These are phyloP conservation scores for Calendula officinalis DNA, from an alignment of 129 eudicot genomes.

Conservation along the genomic window DNA sequence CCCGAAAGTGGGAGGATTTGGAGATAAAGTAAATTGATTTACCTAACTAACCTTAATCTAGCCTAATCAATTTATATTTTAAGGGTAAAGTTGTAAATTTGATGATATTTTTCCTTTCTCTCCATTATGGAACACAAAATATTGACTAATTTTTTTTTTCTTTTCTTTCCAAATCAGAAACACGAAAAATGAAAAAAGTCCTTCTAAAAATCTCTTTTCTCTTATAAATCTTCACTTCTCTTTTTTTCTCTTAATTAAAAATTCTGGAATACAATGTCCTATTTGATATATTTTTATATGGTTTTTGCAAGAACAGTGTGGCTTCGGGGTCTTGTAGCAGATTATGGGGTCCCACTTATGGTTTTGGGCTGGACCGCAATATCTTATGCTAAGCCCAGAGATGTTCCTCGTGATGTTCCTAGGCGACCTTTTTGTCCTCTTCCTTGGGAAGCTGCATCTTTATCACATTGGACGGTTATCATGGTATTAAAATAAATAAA, in stretches of 20 bases:
- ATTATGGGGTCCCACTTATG: slow-evolving; percentile 88
- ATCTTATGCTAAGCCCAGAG: slow-evolving; percentile 58
- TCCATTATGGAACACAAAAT: too few species aligned
- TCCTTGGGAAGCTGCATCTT: slow-evolving; percentile 81
- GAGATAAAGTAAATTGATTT: too few species aligned
- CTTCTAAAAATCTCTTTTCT: too few species aligned
- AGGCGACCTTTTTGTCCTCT: slow-evolving; percentile 71
- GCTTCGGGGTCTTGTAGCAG: slow-evolving; percentile 69
- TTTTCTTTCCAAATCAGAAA: too few species aligned
- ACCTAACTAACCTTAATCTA: too few species aligned
- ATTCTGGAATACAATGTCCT: too few species aligned
- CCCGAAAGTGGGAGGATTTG: too few species aligned
- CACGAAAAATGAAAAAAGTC: too few species aligned
- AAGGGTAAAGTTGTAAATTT: background rate
- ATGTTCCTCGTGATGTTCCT: slow-evolving; percentile 68
- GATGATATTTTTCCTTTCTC: background rate
- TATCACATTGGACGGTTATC: slow-evolving; percentile 70
- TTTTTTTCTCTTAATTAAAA: too few species aligned
- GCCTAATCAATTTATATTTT: too few species aligned
- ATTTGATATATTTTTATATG: slow-evolving; percentile 11
- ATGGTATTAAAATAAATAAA: slow-evolving; percentile 40
- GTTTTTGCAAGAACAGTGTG: slow-evolving; percentile 47
- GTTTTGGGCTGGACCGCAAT: slow-evolving; percentile 75
- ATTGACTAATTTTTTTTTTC: too few species aligned
- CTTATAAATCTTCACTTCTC: too few species aligned